A percentile compares a stretch with the other conserved stretches of the same genome.
Evolutionary conservation across 257 asterid genomes (phyloP).

Genomic region (Rehmannia glutinosa): DNA sequence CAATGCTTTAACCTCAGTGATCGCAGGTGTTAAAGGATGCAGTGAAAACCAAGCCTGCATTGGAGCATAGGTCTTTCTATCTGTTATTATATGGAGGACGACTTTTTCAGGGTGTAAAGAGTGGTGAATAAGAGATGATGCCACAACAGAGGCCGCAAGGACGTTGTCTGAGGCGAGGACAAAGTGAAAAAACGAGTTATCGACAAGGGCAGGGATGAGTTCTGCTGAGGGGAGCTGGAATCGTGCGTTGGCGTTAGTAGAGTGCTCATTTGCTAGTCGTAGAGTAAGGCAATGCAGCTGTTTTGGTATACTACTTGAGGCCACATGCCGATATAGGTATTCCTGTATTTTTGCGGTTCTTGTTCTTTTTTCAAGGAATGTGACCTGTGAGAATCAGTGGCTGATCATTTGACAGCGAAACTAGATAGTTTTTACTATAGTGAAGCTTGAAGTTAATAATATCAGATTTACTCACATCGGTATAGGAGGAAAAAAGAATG

Average conservation of each 20-base stretch:
- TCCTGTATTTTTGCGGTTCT: constrained; percentile 92
- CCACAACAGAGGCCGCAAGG: constrained; percentile 90
- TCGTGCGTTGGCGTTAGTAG: constrained; percentile 79
- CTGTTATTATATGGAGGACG: constrained; percentile 81
- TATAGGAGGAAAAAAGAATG: too few relatives aligned
- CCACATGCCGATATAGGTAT: constrained; percentile 94
- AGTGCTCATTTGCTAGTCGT: constrained; percentile 77
- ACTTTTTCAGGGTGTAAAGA: constrained; percentile 58
- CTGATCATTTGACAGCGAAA: neutral
- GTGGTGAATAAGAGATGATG: constrained; percentile 67
- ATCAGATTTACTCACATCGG: neutral
- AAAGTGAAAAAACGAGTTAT: constrained; percentile 76
- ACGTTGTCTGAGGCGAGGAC: constrained; percentile 90
- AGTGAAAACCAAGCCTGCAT: constrained; percentile 99
- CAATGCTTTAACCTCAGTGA: constrained; percentile 82
- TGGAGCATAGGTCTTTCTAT: constrained; percentile 76
- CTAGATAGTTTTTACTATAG: neutral
- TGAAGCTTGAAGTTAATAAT: neutral
- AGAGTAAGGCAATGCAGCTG: constrained; percentile 88
- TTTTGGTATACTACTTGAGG: constrained; percentile 94
- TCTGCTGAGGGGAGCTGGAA: constrained; percentile 86
- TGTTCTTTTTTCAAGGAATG: constrained; percentile 72
- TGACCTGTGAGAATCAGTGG: constrained; percentile 42
- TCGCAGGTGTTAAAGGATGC: constrained; percentile 70
- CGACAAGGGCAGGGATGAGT: constrained; percentile 71